These are phyloP conservation scores for Ogataea naganishii DNA, from an alignment of 805 yeast species.

Conservation along the genomic window DNA sequence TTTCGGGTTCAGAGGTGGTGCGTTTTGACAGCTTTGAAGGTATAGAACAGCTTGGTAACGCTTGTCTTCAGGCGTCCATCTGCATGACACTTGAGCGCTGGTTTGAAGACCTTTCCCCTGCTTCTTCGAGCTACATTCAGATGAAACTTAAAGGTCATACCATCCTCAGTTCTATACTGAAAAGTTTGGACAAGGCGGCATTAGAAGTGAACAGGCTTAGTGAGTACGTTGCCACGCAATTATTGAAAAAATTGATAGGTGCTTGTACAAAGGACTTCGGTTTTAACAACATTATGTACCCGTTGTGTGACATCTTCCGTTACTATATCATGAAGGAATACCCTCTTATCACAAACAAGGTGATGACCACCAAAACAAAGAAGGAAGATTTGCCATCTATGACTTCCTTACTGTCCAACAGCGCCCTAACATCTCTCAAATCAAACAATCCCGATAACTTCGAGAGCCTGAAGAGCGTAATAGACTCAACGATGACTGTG, in stretches of 20 bases:
- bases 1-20: slow-evolving; percentile 10
- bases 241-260: slow-evolving; percentile 55
- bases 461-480: neutral
- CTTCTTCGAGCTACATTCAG: slow-evolving; percentile 43
- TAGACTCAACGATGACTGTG: slow-evolving; percentile 1
- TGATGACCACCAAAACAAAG: slow-evolving; percentile 3
- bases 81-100: slow-evolving; percentile 58
- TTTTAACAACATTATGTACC: slow-evolving; percentile 57
- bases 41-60: slow-evolving; percentile 48
- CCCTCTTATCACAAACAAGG: slow-evolving; percentile 45
- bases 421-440: neutral
- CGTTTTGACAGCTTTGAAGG: slow-evolving; percentile 29
- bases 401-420: neutral
- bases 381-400: slow-evolving; percentile 1
- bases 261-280: slow-evolving; percentile 75
- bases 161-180: slow-evolving; percentile 35
- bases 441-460: too few relatives aligned
- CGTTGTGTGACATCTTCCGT: slow-evolving; percentile 62
- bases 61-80: slow-evolving; percentile 44
- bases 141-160: slow-evolving; percentile 26
- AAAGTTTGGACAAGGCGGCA: slow-evolving; percentile 34
- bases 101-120: slow-evolving; percentile 42
- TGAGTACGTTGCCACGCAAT: slow-evolving; percentile 44
- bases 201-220: slow-evolving; percentile 26
- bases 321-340: slow-evolving; percentile 52